Conservation (phyloP, 768 basidiomycete species). For the Pisolithus microcarpus region DNA sequence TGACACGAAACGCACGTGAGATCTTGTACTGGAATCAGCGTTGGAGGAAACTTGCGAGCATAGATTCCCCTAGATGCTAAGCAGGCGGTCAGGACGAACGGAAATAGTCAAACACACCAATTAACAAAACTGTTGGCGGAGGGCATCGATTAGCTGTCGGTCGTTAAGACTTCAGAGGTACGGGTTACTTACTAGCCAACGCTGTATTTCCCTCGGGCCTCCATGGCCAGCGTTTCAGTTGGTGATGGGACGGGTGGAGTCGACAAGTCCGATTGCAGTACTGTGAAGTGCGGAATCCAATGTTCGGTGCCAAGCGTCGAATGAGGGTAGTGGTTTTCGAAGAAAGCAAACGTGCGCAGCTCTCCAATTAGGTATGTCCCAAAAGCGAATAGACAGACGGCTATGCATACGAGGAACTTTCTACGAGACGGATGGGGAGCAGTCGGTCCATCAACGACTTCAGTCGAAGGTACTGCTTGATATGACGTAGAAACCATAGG, state of each 20-base stretch:
- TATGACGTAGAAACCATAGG: not conserved
- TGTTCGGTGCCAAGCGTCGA: constrained; percentile 8
- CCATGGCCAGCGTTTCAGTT: constrained; percentile 26
- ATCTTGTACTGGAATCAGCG: constrained; percentile 71
- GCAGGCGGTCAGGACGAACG: not conserved
- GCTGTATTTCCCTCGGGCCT: constrained; percentile 55
- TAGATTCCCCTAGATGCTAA: constrained; percentile 76
- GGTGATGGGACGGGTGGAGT: constrained; percentile 3
- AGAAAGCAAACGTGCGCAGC: constrained; percentile 22
- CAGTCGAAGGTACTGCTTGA: constrained; percentile 15
- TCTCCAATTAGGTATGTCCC: constrained; percentile 39
- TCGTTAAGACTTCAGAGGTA: not conserved
- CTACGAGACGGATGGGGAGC: constrained; percentile 22
- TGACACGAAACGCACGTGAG: constrained; percentile 58
- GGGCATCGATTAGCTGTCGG: constrained; percentile 8
- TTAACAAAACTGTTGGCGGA: constrained; percentile 57
- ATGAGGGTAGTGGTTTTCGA: not conserved
- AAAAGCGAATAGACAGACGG: constrained; percentile 33
- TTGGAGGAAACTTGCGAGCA: constrained; percentile 85
- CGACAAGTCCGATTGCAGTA: constrained; percentile 2
- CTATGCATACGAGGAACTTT: constrained; percentile 29
- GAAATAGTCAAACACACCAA: constrained; percentile 40
- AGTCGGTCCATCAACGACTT: constrained; percentile 13
- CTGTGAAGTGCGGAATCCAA: not conserved
- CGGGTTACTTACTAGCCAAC: constrained; percentile 65